Evolutionary conservation across 805 yeast genomes (phyloP), one percentile per base, ranked within the genome.

Genomic region (Trichomonascus vanleenenianus): DNA sequence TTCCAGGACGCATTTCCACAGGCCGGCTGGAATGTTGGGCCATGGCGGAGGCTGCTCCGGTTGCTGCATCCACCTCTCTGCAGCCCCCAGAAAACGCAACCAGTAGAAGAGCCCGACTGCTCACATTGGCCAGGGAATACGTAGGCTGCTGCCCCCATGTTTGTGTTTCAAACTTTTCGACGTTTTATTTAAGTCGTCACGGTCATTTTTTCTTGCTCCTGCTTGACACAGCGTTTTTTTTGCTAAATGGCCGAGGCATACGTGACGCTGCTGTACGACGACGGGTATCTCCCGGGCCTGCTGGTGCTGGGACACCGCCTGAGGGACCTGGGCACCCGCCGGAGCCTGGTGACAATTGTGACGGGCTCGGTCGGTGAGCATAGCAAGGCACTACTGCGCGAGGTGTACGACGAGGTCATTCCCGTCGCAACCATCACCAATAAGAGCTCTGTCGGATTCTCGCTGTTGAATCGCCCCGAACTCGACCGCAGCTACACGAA

Each of bases 401-500:
- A 33, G n/a, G 50, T 48, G 18, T 67, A 47, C 45, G 60, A 58
- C 41, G 43, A 45, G 32, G 55, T 70, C 6, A 50, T 59, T 27
- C 50, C 47, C 6, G 60, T 68, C 2, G 54, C 55, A 10, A 45
- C 62, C 5, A 44, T 67, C 12, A 50, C 50, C 5, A 51, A 47
- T 42, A 42, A 43, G 19, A 50, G 54, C 11, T 56, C 60, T 5
- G 42, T 57, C 12, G 56, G 63, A 42, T 55, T 67, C 40, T 40
- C 41, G 31, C 49, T 63, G 19, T 65, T 78, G 53, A 64, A 62
- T 33, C 62, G 83, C 27, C 76, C 78, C 2, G 81, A 76, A 44
- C 66, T 77, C 34, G 64, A 43, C 18, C 44, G 46, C 19, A 70
- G 80, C 2, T 67, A 73, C 51, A 73, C 83, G 27, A 82, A 82